Base-by-base conservation (phyloP, 2,329 filamentous ascomycete species). In the Alternaria ventricosa region DNA sequence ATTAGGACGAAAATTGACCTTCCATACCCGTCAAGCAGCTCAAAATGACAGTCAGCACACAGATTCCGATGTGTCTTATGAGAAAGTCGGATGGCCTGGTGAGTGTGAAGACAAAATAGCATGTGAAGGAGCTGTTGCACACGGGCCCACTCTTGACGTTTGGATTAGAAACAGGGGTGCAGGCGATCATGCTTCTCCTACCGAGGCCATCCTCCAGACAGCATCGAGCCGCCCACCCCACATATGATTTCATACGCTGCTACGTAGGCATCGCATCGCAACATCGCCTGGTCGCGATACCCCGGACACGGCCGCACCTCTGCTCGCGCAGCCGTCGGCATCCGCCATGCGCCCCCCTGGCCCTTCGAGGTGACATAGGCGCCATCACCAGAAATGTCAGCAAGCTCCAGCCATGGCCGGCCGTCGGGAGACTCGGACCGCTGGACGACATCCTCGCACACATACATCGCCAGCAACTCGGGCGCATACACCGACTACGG, bases 391-490 rank as follows among this genome's bases (percentile, higher is more conserved):
- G 57, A 71, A 44, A 79, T 79, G 77, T 75, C 76, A 53, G 67
- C 64, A 8, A 73, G 75, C 61, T 73, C 77, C 33, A 79, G 75
- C 69, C 69, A 77, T 50, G 73, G 74, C 62, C 77, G 73, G 55
- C 75, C 63, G 33, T 79, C 77, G 45, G 60, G 70, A n/a, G 76
- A 76, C 47, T 77, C 78, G 18, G 73, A 74, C 49, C 75, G 74
- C 13, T 79, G 77, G 41, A 67, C 58, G 12, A 60, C 70, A 12
- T 79, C 78, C 15, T 80, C 78, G 44, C 68, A 68, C 41, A 79
- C 77, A 10, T 65, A 79, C 30, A 65, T 75, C 55, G 78, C 78
- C 43, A 66, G 64, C 60, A 71, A 69, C 28, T 71, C 74, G 27
- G 71, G 68, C 55, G 53, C 63, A 30, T 66, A 70, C 55, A 59